A percentile compares a stretch with the other conserved stretches of the same genome.
Evolutionary conservation across 345 rosid species (phyloP).

Genomic region (Linum usitatissimum): DNA sequence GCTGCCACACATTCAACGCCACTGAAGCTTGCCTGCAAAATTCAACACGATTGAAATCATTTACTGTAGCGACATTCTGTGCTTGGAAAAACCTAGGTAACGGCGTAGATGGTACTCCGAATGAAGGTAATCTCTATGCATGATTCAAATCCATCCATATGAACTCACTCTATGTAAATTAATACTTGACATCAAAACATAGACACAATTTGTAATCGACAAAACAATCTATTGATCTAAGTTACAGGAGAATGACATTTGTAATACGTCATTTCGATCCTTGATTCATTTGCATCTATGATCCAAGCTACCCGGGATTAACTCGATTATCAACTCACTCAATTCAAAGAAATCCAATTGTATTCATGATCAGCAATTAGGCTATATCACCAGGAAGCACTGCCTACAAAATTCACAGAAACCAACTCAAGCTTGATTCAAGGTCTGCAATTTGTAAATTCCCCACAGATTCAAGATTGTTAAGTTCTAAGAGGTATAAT

Average conservation of each 20-base stretch:
- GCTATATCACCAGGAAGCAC: neutral
- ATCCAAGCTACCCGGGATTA: neutral
- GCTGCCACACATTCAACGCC: slow-evolving; percentile 96
- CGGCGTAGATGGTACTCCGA: neutral
- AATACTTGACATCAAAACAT: too few species aligned
- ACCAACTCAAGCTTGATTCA: neutral
- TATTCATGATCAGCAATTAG: neutral
- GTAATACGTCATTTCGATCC: too few species aligned
- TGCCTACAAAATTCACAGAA: neutral
- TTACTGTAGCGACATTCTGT: neutral
- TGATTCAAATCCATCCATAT: too few species aligned
- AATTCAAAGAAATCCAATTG: neutral
- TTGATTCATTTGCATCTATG: neutral
- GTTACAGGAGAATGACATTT: too few species aligned
- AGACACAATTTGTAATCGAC: too few species aligned
- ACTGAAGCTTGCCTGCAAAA: slow-evolving; percentile 68
- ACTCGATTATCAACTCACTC: neutral
- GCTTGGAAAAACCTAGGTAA: neutral
- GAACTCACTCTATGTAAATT: too few species aligned
- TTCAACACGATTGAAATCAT: neutral
- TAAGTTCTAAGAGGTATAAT: neutral
- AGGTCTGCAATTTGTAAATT: neutral
- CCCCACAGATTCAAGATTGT: neutral
- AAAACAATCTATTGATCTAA: too few species aligned
- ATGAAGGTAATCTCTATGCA: too few species aligned